Percentiles rank a stretch among this genome's conserved stretches.
Evolutionary conservation across 805 yeast genomes (phyloP).

Genomic region (Naumovozyma castellii): DNA sequence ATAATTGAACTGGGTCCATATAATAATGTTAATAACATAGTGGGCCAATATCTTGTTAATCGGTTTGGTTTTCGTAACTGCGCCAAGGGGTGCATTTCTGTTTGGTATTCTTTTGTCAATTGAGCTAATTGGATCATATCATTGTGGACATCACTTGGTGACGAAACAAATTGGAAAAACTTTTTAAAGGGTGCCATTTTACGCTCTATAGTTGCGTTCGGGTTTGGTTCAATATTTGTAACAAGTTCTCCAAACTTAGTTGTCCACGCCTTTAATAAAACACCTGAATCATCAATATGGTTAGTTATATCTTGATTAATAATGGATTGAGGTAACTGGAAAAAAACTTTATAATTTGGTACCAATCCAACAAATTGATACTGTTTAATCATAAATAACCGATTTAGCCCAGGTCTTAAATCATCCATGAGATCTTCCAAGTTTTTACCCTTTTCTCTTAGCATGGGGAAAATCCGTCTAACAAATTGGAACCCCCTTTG

Average conservation of each 20-base stretch:
- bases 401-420: constrained; percentile 4
- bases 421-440: background rate
- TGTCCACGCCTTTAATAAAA: constrained; percentile 5
- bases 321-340: background rate
- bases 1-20: constrained; percentile 47
- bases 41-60: constrained; percentile 59
- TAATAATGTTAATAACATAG: constrained; percentile 31
- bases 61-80: constrained; percentile 31
- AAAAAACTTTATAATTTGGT: background rate
- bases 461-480: too few relatives aligned
- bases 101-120: background rate
- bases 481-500: background rate
- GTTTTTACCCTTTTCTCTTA: too few relatives aligned
- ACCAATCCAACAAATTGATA: constrained; percentile 6
- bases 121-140: background rate
- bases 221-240: too few relatives aligned
- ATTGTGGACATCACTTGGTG: too few relatives aligned
- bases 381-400: constrained; percentile 3
- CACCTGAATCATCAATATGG: background rate
- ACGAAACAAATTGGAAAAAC: constrained; percentile 1
- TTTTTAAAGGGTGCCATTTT: background rate
- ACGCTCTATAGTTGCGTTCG: constrained; percentile 8
- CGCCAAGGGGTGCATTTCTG: constrained; percentile 1
- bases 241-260: constrained; percentile 12
- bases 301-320: background rate